These are phyloP conservation scores for Suillus hirtellus DNA, from an alignment of 768 basidiomycete genomes.

Conservation along the genomic window DNA sequence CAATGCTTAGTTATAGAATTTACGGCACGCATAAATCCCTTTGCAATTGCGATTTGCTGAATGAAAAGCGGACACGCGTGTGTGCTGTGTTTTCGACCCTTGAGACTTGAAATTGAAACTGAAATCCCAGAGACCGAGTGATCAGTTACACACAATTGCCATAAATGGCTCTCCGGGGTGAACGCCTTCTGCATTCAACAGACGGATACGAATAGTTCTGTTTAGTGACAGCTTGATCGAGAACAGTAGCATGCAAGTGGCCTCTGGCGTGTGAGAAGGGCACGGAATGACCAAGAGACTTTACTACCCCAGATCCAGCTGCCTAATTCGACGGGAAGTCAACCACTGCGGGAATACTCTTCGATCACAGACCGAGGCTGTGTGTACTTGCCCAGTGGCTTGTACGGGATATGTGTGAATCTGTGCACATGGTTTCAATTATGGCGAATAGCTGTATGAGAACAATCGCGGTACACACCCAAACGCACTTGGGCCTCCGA, in stretches of 20 bases:
- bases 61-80: background rate
- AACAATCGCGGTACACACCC: conserved; percentile 36
- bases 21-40: background rate
- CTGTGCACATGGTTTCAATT: conserved; percentile 20
- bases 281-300: background rate
- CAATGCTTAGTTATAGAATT: background rate
- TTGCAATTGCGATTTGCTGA: background rate
- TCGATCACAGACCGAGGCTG: conserved; percentile 50
- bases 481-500: conserved; percentile 56
- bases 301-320: conserved; percentile 14
- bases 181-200: background rate
- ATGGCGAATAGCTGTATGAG: background rate
- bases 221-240: background rate
- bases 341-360: conserved; percentile 30
- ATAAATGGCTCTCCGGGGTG: background rate
- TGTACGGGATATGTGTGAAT: conserved; percentile 35
- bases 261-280: background rate
- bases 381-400: conserved; percentile 41
- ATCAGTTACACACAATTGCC: background rate
- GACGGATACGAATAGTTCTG: background rate
- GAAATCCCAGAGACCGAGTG: background rate
- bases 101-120: background rate
- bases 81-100: background rate
- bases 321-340: conserved; percentile 2
- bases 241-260: background rate